A percentile compares a stretch with the other conserved stretches of the same genome.
These are phyloP conservation scores for Cucumis hystrix DNA, from an alignment of 306 rosid genomes.

Conservation along the genomic window DNA sequence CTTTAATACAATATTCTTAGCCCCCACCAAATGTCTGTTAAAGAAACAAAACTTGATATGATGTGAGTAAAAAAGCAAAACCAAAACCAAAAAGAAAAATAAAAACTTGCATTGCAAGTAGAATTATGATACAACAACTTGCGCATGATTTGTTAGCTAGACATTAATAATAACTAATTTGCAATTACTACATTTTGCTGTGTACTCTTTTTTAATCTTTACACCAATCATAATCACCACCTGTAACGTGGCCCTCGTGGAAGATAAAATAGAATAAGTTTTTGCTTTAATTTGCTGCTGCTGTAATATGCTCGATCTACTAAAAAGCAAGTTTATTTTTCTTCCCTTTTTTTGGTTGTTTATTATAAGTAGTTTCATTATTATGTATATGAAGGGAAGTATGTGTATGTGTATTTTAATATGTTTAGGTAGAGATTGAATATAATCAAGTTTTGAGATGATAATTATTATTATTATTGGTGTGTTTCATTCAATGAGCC, in stretches of 20 bases:
- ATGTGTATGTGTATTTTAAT: no score
- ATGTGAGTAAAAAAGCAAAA: background rate
- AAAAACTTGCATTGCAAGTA: background rate
- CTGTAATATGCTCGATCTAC: background rate
- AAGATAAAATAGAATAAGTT: background rate
- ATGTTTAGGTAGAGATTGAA: no score
- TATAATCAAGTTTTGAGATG: no score
- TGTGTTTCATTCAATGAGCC: no score
- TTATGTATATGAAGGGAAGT: no score
- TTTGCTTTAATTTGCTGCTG: background rate
- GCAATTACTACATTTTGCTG: background rate
- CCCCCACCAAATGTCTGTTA: background rate
- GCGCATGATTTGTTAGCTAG: background rate
- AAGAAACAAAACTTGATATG: background rate
- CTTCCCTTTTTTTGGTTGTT: no score
- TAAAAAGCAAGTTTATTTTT: no score
- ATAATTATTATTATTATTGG: no score
- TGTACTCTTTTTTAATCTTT: background rate
- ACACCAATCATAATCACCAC: conserved; percentile 1
- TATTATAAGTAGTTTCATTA: no score
- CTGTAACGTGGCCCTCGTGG: background rate
- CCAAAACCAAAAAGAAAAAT: background rate
- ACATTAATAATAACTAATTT: background rate
- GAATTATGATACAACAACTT: background rate
- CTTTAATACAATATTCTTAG: background rate